phyloP scores from a whole-genome alignment of 2,329 filamentous ascomycete genomes.

The Venturia aucupariae region DNA sequence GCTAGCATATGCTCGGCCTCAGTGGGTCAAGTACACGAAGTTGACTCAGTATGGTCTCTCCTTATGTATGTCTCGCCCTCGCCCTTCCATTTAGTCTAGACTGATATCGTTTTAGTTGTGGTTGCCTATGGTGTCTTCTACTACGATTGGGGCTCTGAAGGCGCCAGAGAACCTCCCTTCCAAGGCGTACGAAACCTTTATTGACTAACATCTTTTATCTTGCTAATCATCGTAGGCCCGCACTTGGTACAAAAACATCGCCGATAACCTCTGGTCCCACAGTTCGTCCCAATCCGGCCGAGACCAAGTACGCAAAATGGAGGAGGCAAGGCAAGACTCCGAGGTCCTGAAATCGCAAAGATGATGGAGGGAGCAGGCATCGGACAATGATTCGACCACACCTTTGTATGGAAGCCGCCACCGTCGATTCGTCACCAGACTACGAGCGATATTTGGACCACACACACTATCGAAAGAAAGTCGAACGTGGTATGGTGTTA shows the following conservation, averaged over 20 bases:
- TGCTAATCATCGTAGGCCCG: constrained; percentile 18
- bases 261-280: constrained; percentile 20
- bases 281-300: constrained; percentile 3
- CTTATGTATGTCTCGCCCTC: constrained; percentile 40
- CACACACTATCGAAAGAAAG: too few relatives aligned
- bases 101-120: constrained; percentile 37
- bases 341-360: background rate
- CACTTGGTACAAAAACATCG: constrained; percentile 19
- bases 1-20: constrained; percentile 51
- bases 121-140: constrained; percentile 50
- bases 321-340: background rate
- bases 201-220: background rate
- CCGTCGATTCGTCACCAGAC: too few relatives aligned
- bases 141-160: constrained; percentile 39
- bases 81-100: constrained; percentile 20
- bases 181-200: constrained; percentile 14
- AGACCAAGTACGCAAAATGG: background rate
- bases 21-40: constrained; percentile 56
- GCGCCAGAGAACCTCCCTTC: constrained; percentile 15
- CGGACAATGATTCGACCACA: background rate
- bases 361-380: background rate
- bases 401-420: background rate
- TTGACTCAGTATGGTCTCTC: constrained; percentile 55
- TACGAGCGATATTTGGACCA: too few relatives aligned
- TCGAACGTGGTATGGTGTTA: too few relatives aligned